These are phyloP conservation scores for Teunomyces cretensis DNA, from an alignment of 805 yeast genomes.

Conservation along the genomic window DNA sequence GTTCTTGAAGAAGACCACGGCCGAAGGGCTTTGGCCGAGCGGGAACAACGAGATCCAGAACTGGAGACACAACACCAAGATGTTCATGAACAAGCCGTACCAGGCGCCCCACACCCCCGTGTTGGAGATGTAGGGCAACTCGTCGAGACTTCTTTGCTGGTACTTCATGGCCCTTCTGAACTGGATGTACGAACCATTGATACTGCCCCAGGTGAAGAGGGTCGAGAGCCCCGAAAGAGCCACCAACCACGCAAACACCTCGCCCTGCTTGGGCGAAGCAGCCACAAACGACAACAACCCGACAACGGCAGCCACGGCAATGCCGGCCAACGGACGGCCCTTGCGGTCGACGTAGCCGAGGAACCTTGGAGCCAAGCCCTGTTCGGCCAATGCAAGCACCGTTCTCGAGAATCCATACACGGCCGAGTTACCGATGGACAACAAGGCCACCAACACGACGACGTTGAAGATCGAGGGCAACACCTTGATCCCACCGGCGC, in stretches of 20 bases:
- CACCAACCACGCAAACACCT: conserved; percentile 33
- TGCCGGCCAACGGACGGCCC: conserved; percentile 43
- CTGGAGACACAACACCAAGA: conserved; percentile 30
- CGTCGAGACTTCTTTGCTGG: conserved; percentile 39
- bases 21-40: conserved; percentile 17
- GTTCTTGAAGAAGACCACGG: conserved; percentile 13
- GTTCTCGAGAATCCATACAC: conserved; percentile 46
- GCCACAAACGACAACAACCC: conserved; percentile 42
- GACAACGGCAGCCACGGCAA: conserved; percentile 29
- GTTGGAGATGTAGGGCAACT: conserved; percentile 54
- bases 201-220: conserved; percentile 29
- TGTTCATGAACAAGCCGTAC: conserved; percentile 24
- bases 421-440: conserved; percentile 44
- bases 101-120: conserved; percentile 42
- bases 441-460: conserved; percentile 38
- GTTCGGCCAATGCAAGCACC: conserved; percentile 38
- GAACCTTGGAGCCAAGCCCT: conserved; percentile 37
- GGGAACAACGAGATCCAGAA: conserved; percentile 38
- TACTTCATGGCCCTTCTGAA: conserved; percentile 24
- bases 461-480: conserved; percentile 45
- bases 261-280: conserved; percentile 37
- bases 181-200: conserved; percentile 22
- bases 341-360: conserved; percentile 37
- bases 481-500: conserved; percentile 39
- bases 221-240: conserved; percentile 28